phyloP scores from a whole-genome alignment of 164 flowering plant genomes.

The Saururus chinensis region DNA sequence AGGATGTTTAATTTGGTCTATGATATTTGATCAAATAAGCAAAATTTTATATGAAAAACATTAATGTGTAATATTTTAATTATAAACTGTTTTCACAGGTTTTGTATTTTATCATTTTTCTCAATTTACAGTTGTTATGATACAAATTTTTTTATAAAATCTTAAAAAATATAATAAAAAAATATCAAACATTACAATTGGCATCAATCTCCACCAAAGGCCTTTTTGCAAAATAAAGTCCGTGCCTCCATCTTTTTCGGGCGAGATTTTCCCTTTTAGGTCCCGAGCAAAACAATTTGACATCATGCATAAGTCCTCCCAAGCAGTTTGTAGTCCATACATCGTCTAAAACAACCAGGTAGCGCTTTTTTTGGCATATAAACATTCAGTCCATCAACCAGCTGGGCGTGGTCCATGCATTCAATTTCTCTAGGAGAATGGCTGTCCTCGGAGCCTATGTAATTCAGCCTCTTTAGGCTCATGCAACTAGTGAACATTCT shows the following conservation, averaged over 20 bases:
- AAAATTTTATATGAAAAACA: too few relatives aligned
- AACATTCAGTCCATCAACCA: background rate
- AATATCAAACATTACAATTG: too few relatives aligned
- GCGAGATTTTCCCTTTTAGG: background rate
- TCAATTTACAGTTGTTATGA: too few relatives aligned
- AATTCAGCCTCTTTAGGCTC: background rate
- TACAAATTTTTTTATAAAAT: too few relatives aligned
- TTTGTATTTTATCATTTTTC: too few relatives aligned
- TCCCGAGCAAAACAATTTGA: background rate
- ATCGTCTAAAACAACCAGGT: background rate
- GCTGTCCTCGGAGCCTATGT: background rate
- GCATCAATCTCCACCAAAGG: background rate
- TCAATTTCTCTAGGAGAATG: background rate
- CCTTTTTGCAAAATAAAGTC: background rate
- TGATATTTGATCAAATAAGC: too few relatives aligned
- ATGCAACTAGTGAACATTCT: background rate
- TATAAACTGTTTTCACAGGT: too few relatives aligned
- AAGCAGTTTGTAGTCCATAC: background rate
- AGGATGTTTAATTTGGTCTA: too few relatives aligned
- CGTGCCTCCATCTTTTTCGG: background rate
- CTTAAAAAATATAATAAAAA: too few relatives aligned
- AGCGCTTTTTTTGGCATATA: background rate
- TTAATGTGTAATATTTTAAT: too few relatives aligned
- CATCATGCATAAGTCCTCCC: background rate
- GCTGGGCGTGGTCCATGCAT: background rate